Conservation (phyloP, 1,139 yeast genomes). For the Ogataea hybrid region DNA sequence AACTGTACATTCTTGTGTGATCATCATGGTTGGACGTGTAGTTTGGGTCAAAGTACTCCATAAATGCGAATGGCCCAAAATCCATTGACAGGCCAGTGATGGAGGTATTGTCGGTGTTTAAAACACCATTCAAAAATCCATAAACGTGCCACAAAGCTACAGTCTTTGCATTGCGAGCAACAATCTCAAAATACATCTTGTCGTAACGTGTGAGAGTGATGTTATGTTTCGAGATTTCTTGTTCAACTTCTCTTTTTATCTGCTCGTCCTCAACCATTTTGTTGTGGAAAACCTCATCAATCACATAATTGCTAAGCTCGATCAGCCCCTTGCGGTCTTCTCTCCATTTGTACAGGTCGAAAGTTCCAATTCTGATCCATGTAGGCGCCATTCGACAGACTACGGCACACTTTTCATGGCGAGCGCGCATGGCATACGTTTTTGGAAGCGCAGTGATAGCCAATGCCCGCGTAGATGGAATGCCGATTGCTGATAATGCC, state of each 20-base stretch:
- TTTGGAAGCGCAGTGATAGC: conserved; percentile 70
- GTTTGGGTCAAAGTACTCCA: no score
- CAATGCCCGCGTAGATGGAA: conserved; percentile 85
- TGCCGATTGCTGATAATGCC: conserved; percentile 73
- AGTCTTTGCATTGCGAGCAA: conserved; percentile 68
- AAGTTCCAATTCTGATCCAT: conserved; percentile 90
- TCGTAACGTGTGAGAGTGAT: conserved; percentile 60
- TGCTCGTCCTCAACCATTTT: conserved; percentile 36
- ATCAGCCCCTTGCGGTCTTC: conserved; percentile 65
- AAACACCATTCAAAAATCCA: conserved; percentile 91
- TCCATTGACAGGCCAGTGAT: no score
- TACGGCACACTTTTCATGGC: conserved; percentile 79
- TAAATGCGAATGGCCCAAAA: no score
- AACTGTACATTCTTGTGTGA: no score
- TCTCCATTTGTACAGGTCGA: conserved; percentile 77
- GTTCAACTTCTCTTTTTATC: conserved; percentile 11
- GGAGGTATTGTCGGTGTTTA: no score
- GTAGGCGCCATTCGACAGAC: conserved; percentile 80
- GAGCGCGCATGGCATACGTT: conserved; percentile 70
- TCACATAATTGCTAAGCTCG: conserved; percentile 68
- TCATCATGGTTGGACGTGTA: no score
- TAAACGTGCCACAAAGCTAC: conserved; percentile 89
- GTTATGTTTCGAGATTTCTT: conserved; percentile 8
- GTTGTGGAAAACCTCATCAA: conserved; percentile 55
- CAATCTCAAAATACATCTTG: conserved; percentile 66